Evolutionary conservation across 2,329 filamentous ascomycete species (phyloP).

Genomic region (Scedosporium boydii): DNA sequence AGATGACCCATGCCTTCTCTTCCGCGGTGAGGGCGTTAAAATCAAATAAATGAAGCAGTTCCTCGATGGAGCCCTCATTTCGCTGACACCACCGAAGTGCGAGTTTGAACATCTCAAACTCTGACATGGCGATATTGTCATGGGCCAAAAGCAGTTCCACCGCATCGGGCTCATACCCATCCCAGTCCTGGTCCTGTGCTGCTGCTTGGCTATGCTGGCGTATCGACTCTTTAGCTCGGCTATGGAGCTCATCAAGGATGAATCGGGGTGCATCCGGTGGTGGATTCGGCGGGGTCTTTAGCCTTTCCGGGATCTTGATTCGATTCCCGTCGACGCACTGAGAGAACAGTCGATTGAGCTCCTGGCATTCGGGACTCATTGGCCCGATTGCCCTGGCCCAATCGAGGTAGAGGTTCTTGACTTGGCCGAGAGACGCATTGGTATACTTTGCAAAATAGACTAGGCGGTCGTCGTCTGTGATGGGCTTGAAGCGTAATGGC

Average conservation of each 20-base stretch:
- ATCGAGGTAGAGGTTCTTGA: constrained; percentile 31
- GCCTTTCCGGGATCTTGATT: constrained; percentile 23
- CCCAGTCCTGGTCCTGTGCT: neutral
- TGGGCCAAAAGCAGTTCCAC: constrained; percentile 22
- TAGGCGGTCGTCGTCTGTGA: constrained; percentile 26
- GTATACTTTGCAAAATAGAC: constrained; percentile 30
- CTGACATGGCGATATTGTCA: constrained; percentile 24
- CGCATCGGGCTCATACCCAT: constrained; percentile 16
- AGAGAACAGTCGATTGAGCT: constrained; percentile 30
- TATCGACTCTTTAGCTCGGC: constrained; percentile 14
- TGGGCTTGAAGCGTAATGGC: constrained; percentile 22
- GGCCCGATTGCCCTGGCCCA: constrained; percentile 26
- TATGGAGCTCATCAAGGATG: constrained; percentile 27
- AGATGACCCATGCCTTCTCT: constrained; percentile 26
- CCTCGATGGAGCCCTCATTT: constrained; percentile 16
- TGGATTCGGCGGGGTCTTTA: constrained; percentile 19
- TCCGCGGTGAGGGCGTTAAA: constrained; percentile 20
- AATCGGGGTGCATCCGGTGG: constrained; percentile 16
- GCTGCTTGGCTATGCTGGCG: neutral
- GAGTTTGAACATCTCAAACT: constrained; percentile 26
- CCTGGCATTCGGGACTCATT: constrained; percentile 27
- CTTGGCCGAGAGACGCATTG: constrained; percentile 25
- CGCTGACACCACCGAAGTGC: constrained; percentile 22
- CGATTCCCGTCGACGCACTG: constrained; percentile 30
- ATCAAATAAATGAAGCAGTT: constrained; percentile 20